Evolutionary conservation across 2,329 filamentous ascomycete species (phyloP).

Genomic region (Pleomassaria siparia): DNA sequence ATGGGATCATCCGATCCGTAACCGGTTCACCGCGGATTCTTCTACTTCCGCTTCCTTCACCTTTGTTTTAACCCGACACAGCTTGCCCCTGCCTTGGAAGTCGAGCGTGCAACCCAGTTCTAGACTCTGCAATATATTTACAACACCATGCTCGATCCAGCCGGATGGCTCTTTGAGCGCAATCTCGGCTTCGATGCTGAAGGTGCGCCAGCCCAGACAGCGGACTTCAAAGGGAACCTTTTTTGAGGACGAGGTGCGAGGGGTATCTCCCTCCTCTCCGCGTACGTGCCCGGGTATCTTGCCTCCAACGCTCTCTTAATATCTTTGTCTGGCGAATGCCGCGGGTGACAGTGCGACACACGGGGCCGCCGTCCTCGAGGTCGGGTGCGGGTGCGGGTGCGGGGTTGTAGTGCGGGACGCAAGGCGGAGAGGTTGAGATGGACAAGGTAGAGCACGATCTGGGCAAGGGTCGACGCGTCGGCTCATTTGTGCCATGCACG

Average conservation of each 20-base stretch:
- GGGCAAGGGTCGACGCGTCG: conserved; percentile 40
- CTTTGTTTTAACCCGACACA: conserved; percentile 45
- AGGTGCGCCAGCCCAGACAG: conserved; percentile 47
- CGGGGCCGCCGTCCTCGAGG: conserved; percentile 48
- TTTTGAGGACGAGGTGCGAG: conserved; percentile 33
- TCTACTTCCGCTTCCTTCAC: conserved; percentile 36
- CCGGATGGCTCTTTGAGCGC: conserved; percentile 47
- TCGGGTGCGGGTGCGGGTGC: conserved; percentile 32
- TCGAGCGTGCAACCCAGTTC: conserved; percentile 47
- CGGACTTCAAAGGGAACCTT: conserved; percentile 45
- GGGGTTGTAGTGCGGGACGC: conserved; percentile 43
- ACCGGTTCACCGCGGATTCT: too few relatives aligned
- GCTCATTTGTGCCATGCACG: conserved; percentile 53
- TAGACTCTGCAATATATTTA: conserved; percentile 36
- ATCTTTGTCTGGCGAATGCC: conserved; percentile 29
- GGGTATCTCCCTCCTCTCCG: conserved; percentile 35
- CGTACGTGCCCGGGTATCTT: conserved; percentile 42
- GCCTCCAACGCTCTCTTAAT: conserved; percentile 29
- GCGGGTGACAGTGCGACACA: conserved; percentile 48
- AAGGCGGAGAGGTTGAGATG: conserved; percentile 46
- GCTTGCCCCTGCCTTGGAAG: conserved; percentile 45
- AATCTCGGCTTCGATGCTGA: conserved; percentile 43
- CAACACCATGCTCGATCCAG: conserved; percentile 46
- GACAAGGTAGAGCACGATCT: conserved; percentile 40
- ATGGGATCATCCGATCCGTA: background rate